These are phyloP conservation scores for Sporothrix inflata DNA, from an alignment of 2,329 filamentous ascomycete species.

Conservation along the genomic window DNA sequence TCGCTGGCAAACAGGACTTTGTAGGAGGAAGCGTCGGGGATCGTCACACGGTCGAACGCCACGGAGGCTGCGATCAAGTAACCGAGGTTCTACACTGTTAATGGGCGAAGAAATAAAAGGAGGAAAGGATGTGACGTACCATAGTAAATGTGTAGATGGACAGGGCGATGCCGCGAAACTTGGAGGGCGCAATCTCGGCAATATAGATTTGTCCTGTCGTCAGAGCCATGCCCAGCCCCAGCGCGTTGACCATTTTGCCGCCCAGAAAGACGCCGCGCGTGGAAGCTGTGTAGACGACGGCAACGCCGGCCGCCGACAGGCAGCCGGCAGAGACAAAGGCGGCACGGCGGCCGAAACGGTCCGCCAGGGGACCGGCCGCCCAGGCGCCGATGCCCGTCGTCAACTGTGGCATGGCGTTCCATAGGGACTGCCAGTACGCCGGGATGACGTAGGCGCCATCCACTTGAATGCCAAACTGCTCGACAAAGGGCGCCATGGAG, in stretches of 20 bases:
- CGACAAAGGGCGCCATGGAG: background rate
- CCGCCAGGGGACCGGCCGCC: background rate
- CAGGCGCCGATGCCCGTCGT: background rate
- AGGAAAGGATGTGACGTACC: background rate
- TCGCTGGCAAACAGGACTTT: background rate
- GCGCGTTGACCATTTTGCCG: conserved; percentile 22
- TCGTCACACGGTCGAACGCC: background rate
- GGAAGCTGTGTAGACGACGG: background rate
- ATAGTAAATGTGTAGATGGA: background rate
- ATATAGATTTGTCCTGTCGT: conserved; percentile 10
- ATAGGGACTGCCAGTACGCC: background rate
- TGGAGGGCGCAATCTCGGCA: conserved; percentile 19
- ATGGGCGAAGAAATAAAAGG: background rate
- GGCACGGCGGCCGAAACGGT: background rate
- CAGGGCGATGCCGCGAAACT: background rate
- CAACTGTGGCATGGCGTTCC: background rate
- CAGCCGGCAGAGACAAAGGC: background rate
- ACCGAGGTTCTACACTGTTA: background rate
- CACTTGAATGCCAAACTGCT: background rate
- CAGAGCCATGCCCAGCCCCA: conserved; percentile 19
- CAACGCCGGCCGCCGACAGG: background rate
- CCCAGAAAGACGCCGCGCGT: conserved; percentile 8
- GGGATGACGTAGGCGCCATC: background rate
- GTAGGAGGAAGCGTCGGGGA: background rate
- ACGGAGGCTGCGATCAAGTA: background rate